Percentiles rank a stretch among this genome's conserved stretches.
Evolutionary conservation across 441 rosid species (phyloP).

Genomic region (Jatropha podagrica): DNA sequence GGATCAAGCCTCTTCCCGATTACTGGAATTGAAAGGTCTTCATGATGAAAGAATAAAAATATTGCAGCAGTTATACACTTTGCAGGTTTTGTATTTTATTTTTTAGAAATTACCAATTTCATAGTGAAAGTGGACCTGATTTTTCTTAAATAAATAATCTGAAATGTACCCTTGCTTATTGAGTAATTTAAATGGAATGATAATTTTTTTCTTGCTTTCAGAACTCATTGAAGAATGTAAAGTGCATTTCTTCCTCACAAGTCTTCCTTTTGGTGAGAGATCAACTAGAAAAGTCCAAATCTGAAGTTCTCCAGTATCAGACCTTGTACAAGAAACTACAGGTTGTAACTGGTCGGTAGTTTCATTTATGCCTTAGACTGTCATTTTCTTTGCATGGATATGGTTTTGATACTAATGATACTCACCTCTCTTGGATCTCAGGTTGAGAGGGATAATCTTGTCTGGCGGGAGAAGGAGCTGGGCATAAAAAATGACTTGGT

Average conservation of each 20-base stretch:
- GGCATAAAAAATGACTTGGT: constrained; percentile 66
- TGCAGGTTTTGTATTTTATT: constrained; percentile 55
- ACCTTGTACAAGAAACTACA: constrained; percentile 84
- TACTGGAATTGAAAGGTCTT: constrained; percentile 68
- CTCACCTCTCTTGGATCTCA: constrained; percentile 34
- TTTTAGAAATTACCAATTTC: constrained; percentile 2
- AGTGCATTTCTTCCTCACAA: constrained; percentile 71
- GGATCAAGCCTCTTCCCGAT: constrained; percentile 70
- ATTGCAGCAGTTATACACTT: constrained; percentile 48
- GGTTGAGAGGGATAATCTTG: constrained; percentile 86
- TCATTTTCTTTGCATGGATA: constrained; percentile 27
- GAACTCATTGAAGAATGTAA: constrained; percentile 75
- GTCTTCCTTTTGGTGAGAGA: constrained; percentile 58
- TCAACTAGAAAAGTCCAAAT: constrained; percentile 75
- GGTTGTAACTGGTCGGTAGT: constrained; percentile 82
- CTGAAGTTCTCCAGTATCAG: constrained; percentile 66
- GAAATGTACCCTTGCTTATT: constrained; percentile 24
- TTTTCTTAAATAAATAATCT: constrained; percentile 16
- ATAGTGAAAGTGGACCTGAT: constrained; percentile 10
- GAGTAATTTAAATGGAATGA: constrained; percentile 33
- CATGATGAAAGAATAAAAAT: constrained; percentile 72
- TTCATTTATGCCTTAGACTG: constrained; percentile 41
- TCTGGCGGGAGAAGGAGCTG: constrained; percentile 88
- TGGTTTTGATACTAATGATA: constrained; percentile 37
- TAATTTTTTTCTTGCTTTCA: constrained; percentile 40